Percentiles rank a stretch among this genome's conserved stretches.
Evolutionary conservation across 768 basidiomycete genomes (phyloP).

Genomic region (Tulasnella calospora): DNA sequence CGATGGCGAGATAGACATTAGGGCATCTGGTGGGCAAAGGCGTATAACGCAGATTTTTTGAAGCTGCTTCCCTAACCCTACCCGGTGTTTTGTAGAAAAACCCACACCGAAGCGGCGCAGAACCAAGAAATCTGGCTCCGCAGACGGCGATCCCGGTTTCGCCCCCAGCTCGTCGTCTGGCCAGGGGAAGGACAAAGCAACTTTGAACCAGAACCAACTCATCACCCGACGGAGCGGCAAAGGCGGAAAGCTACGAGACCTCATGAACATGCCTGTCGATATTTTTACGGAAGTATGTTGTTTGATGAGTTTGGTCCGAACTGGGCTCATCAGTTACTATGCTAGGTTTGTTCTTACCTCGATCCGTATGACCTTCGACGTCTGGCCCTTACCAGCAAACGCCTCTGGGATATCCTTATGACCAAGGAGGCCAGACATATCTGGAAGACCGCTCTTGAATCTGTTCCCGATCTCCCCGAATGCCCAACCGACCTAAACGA

Average conservation of each 20-base stretch:
- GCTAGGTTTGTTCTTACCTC: slow-evolving; percentile 20
- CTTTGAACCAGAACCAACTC: neutral
- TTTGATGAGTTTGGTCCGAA: neutral
- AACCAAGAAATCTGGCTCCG: neutral
- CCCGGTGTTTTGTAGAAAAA: neutral
- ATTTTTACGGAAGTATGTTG: slow-evolving; percentile 26
- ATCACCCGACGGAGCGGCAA: neutral
- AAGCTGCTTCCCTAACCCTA: no score
- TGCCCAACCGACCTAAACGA: slow-evolving; percentile 24
- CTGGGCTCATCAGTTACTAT: neutral
- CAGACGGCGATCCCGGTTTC: neutral
- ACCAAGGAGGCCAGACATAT: neutral
- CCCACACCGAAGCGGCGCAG: neutral
- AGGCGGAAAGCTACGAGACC: slow-evolving; percentile 20
- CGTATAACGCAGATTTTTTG: no score
- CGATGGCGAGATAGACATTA: no score
- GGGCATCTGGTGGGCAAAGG: no score
- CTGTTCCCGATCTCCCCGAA: slow-evolving; percentile 18
- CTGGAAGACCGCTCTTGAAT: slow-evolving; percentile 17
- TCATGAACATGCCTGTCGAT: slow-evolving; percentile 28
- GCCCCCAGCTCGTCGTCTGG: neutral
- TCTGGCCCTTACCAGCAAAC: slow-evolving; percentile 9
- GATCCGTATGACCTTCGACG: slow-evolving; percentile 23
- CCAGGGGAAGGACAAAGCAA: neutral
- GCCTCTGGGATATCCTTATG: slow-evolving; percentile 18